phyloP scores from a whole-genome alignment of 495 filamentous ascomycete genomes.

The Xylaria grammica region DNA sequence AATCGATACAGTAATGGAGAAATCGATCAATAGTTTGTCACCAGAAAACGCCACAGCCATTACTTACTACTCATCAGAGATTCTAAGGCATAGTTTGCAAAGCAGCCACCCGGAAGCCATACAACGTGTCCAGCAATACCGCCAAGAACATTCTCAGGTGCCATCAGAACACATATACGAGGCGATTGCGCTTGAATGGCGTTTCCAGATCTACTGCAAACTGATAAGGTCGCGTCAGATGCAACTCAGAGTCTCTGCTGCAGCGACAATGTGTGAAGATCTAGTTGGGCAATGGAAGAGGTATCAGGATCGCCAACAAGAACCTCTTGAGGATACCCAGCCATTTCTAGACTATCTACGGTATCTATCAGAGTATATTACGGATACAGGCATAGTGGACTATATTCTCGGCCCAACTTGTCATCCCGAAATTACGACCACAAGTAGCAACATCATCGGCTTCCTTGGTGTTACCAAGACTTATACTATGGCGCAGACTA shows the following conservation, averaged over 20 bases:
- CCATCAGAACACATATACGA: constrained; percentile 35
- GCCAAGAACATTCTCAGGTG: constrained; percentile 35
- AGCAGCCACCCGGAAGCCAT: constrained; percentile 39
- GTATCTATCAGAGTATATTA: constrained; percentile 69
- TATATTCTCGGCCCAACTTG: constrained; percentile 92
- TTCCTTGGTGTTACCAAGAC: constrained; percentile 84
- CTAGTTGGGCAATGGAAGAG: constrained; percentile 66
- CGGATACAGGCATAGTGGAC: constrained; percentile 69
- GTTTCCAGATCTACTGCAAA: constrained; percentile 69
- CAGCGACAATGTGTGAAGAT: constrained; percentile 72
- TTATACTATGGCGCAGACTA: constrained; percentile 73
- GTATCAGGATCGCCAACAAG: constrained; percentile 45
- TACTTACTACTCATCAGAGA: constrained; percentile 40
- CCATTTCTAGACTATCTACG: constrained; percentile 55
- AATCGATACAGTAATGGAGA: constrained; percentile 52
- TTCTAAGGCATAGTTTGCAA: constrained; percentile 49
- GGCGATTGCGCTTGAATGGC: constrained; percentile 69
- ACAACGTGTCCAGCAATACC: constrained; percentile 40
- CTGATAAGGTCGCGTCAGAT: constrained; percentile 83
- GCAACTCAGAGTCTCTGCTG: constrained; percentile 80
- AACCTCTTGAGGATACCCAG: constrained; percentile 43
- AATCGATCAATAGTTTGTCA: constrained; percentile 51
- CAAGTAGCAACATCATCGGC: constrained; percentile 81
- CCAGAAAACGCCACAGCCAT: constrained; percentile 49
- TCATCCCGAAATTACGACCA: constrained; percentile 84